Percentiles rank a stretch among this genome's conserved stretches.
Evolutionary conservation across 2,329 filamentous ascomycete species (phyloP).

Genomic region (Chaetomium strumarium): DNA sequence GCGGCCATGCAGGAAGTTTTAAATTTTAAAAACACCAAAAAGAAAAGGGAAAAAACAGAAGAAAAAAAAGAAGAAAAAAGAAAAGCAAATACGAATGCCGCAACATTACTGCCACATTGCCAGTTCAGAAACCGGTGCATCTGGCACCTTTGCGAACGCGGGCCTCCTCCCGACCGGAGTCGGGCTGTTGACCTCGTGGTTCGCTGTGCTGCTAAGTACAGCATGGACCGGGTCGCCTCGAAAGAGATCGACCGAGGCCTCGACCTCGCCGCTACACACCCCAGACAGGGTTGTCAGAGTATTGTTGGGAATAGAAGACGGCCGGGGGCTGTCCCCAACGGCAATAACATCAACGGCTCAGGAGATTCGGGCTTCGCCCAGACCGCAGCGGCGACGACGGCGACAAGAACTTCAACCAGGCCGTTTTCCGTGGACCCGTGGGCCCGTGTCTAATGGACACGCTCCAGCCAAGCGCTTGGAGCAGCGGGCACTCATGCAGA

Average conservation of each 20-base stretch:
- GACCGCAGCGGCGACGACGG: slow-evolving; percentile 34
- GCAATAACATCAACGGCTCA: too few species aligned
- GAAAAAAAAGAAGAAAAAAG: too few species aligned
- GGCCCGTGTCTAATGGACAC: slow-evolving; percentile 60
- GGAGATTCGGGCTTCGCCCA: too few species aligned
- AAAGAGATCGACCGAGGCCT: too few species aligned
- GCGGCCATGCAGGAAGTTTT: slow-evolving; percentile 81
- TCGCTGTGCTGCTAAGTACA: slow-evolving; percentile 88
- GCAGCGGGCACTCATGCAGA: slow-evolving; percentile 57
- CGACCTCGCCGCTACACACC: too few species aligned
- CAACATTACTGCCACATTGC: slow-evolving; percentile 92
- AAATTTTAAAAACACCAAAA: slow-evolving; percentile 98
- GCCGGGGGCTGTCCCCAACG: too few species aligned
- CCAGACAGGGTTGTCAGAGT: too few species aligned
- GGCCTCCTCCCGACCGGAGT: slow-evolving; percentile 81
- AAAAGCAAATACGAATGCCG: too few species aligned
- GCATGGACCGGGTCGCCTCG: slow-evolving; percentile 97
- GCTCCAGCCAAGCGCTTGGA: slow-evolving; percentile 69
- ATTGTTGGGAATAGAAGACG: too few species aligned
- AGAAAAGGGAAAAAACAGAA: too few species aligned
- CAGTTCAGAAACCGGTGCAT: slow-evolving; percentile 99
- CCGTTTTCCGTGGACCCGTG: slow-evolving; percentile 33
- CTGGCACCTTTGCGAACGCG: slow-evolving; percentile 97
- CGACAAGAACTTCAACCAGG: too few species aligned
- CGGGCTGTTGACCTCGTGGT: slow-evolving; percentile 94